Evolutionary conservation across 805 yeast genomes (phyloP), one percentile per base, ranked within the genome.

Genomic region (Alloascoidea hylecoeti): DNA sequence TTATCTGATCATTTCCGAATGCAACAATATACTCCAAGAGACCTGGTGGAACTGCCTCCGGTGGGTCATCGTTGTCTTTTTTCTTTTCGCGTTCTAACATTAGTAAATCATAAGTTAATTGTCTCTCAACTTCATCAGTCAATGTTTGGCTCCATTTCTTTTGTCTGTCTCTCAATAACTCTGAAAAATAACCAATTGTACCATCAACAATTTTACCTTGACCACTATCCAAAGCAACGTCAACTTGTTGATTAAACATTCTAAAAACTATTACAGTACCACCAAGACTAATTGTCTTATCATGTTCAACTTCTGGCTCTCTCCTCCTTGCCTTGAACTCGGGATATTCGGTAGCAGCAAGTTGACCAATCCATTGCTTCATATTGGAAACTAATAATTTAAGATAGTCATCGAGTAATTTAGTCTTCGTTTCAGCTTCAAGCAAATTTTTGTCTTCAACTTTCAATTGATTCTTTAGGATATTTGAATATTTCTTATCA

Each of bases 211-310:
- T 80, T 44, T 77, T 70, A 4, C 86, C 84, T 55, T 82, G 86
- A 3, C 84, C 83, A 2, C 89, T 75, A 19, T 79, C 88, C 0
- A 86, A 82, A 0, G 94, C 92, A 4, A 81, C 88, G 43, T 81
- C 94, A 13, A 84, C 78, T 54, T 86, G 95, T 51, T 85, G 95
- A n/a, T 78, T 76, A 41, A 85, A 72, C 78, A 85, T 79, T 43
- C 81, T 74, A 53, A 82, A 76, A 18, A 86, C 77, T 3, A 80
- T 77, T 42, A 75, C 78, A 38, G 85, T 80, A 39, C 85, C 92
- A 39, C 84, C 84, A 39, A 85, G 59, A 17, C 78, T 84, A 37
- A 65, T 65, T 13, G 70, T 61, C 12, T 74, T 71, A 41, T 83
- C 84, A 3, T 74, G 66, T 51, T 78, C 85, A 3, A 49, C 50